These are phyloP conservation scores for Russula lepida DNA, from an alignment of 768 basidiomycete species.

Conservation along the genomic window DNA sequence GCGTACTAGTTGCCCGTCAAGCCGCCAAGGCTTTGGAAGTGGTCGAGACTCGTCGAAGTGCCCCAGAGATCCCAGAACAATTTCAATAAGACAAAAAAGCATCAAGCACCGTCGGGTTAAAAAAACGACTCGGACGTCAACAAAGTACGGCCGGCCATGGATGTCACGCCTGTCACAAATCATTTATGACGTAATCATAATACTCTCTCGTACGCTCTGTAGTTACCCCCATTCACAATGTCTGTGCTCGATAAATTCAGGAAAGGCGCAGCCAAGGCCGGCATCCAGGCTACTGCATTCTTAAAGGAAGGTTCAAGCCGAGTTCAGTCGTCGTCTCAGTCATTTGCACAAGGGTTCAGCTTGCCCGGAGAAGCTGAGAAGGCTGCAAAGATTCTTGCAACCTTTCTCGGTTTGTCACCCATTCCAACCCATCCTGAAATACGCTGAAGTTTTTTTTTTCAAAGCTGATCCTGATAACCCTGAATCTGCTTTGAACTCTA, in stretches of 20 bases:
- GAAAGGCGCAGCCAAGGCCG: constrained; percentile 73
- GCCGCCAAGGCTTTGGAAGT: too few species aligned
- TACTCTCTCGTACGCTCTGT: too few species aligned
- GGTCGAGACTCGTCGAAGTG: too few species aligned
- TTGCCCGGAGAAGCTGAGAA: constrained; percentile 92
- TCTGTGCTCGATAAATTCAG: constrained; percentile 75
- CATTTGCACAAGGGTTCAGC: constrained; percentile 77
- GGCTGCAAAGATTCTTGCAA: constrained; percentile 82
- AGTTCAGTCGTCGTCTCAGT: constrained; percentile 65
- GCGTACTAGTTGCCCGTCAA: too few species aligned
- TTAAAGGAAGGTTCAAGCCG: constrained; percentile 56
- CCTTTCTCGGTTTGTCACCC: constrained; percentile 67
- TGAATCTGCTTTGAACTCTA: constrained; percentile 84
- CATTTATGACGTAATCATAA: neutral
- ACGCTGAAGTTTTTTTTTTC: neutral
- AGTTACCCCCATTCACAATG: constrained; percentile 26
- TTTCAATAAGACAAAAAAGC: too few species aligned
- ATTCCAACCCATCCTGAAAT: neutral
- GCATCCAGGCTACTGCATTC: constrained; percentile 71
- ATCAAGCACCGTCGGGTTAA: too few species aligned
- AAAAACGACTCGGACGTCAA: too few species aligned
- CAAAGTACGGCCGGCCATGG: too few species aligned
- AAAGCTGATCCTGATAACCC: constrained; percentile 82
- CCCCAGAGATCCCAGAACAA: too few species aligned
- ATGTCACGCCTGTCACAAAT: neutral